Evolutionary conservation across 2,329 filamentous ascomycete genomes (phyloP).

Genomic region (Botrytis deweyae): DNA sequence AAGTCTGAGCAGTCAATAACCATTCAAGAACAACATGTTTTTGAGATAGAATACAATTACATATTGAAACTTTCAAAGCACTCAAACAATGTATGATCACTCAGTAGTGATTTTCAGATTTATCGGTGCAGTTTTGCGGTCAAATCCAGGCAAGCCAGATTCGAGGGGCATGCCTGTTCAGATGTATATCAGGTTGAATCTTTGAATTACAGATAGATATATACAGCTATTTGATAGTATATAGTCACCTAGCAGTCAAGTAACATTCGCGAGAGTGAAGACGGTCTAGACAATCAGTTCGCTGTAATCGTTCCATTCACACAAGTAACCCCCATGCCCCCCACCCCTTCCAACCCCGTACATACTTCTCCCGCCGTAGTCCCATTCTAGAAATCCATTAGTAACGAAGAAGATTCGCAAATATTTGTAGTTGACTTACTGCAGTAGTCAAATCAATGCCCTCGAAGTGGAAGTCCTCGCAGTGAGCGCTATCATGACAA

Average conservation of each 20-base stretch:
- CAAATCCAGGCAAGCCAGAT: background rate
- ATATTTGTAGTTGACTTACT: background rate
- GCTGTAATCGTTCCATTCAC: slow-evolving; percentile 9
- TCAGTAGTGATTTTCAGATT: background rate
- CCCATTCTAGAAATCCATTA: background rate
- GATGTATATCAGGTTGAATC: background rate
- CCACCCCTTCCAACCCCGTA: slow-evolving; percentile 5
- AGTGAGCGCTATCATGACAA: slow-evolving; percentile 11
- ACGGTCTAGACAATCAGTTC: background rate
- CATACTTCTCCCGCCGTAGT: slow-evolving; percentile 5
- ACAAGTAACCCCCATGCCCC: slow-evolving; percentile 4
- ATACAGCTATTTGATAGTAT: rapidly evolving
- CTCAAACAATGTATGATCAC: background rate
- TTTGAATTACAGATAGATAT: background rate
- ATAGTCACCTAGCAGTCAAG: background rate
- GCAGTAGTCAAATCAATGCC: slow-evolving; percentile 5
- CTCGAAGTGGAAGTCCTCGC: slow-evolving; percentile 13
- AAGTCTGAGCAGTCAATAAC: background rate
- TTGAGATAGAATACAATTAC: background rate
- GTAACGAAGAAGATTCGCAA: too few relatives aligned
- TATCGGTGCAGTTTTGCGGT: background rate
- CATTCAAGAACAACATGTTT: background rate
- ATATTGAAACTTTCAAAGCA: background rate
- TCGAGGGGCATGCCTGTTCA: background rate
- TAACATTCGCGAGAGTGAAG: background rate